These are phyloP conservation scores for Solanum virginianum DNA, from an alignment of 257 asterid species.

Conservation along the genomic window DNA sequence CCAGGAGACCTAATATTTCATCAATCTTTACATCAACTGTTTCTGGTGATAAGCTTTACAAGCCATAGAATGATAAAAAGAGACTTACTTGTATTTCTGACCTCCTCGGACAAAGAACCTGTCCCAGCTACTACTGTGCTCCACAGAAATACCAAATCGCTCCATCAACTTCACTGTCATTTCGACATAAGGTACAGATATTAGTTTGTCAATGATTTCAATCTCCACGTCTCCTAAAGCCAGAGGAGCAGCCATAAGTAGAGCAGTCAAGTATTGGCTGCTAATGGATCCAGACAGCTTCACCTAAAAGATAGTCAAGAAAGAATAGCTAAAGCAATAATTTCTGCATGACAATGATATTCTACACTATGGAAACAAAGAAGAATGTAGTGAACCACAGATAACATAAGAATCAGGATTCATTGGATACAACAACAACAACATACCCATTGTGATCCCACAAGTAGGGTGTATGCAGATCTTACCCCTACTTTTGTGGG, in stretches of 20 bases:
- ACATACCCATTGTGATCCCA: background rate
- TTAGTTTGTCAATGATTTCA: constrained; percentile 77
- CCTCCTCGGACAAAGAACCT: constrained; percentile 72
- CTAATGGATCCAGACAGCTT: constrained; percentile 90
- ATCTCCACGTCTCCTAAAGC: constrained; percentile 88
- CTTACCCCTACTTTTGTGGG: background rate
- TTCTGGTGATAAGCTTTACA: background rate
- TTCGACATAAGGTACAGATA: constrained; percentile 92
- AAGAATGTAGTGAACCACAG: background rate
- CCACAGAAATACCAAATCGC: constrained; percentile 78
- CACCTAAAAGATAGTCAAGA: constrained; percentile 35
- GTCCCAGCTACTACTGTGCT: constrained; percentile 83
- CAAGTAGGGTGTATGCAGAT: background rate
- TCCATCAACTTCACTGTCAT: constrained; percentile 97
- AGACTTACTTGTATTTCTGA: constrained; percentile 76
- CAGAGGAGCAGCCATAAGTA: constrained; percentile 93
- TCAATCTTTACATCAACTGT: background rate
- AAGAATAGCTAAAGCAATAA: background rate
- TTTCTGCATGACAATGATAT: background rate
- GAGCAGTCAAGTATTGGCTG: constrained; percentile 93
- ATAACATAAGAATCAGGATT: background rate
- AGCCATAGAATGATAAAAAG: background rate
- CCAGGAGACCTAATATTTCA: constrained; percentile 68
- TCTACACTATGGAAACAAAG: background rate
- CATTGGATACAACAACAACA: background rate